Evolutionary conservation across 176 grass and related monocot species (phyloP), one percentile per base, ranked within the genome.

Genomic region (Dendrocalamus sinicus): DNA sequence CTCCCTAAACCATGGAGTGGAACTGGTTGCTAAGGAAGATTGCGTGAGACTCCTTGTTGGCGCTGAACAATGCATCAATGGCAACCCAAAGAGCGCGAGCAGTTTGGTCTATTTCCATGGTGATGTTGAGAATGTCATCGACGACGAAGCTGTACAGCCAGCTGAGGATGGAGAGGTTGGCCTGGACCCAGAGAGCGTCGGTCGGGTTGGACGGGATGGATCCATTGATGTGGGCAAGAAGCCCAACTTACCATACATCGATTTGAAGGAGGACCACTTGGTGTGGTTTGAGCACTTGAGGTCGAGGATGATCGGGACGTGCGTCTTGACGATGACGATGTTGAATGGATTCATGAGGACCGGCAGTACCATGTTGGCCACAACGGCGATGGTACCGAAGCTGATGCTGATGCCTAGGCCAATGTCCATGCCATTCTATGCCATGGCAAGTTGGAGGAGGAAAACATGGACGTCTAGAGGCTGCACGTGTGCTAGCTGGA

Each of bases 81-180:
- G 41, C 4, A 5, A 24, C 9, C 41, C 20, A 72, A 3, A 72
- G 43, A 20, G 40, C 1, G 0, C 0, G 11, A 1, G 20, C 11
- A 2, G 0, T 6, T 9, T 37, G 4, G 19, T 13, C 4, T 0
- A 3, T 0, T 12, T 69, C 14, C 14, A 39, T 43, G 16, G 16
- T 9, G 66, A 69, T 3, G 0, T 41, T 3, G 28, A 19, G 16
- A 3, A 10, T 39, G 23, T 24, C 1, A 0, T 62, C 10, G 0
- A 3, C 1, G 1, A 62, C 1, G 3, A 4, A 26, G 3, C 10
- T 3, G 4, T 24, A 62, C 0, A 62, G 10, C 2, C 4, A 62
- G 0, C 8, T 26, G n/a, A n/a, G n/a, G n/a, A 62, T 0, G 9
- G 10, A 62, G 59, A 23, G 26, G 10, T 62, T 3, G 1, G n/a